Base-by-base conservation (phyloP, 2,329 filamentous ascomycete species). In the Shiraia bambusicola region DNA sequence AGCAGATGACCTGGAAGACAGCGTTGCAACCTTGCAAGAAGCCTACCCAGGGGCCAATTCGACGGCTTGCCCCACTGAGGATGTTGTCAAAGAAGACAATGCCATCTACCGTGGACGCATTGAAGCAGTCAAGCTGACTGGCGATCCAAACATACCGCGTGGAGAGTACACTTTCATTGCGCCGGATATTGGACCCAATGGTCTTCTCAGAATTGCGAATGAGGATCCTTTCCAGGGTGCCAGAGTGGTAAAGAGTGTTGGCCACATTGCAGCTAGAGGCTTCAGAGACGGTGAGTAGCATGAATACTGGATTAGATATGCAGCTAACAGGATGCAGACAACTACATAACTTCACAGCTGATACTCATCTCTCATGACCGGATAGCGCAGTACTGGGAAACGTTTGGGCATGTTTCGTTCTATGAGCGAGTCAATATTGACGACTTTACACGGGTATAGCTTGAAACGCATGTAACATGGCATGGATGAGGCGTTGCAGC, bases 61-160 rank as follows among this genome's bases (percentile, higher is more conserved):
- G 2, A 34, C 14, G 4, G 28, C 6, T 19, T 40, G 11, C 3
- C 31, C 8, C 11, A 31, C 2, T 15, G 19, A 30, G 13, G 17
- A 45, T 5, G 12, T 24, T 2, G 27, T 11, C 2, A n/a, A 12
- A 1, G 36, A 62, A 3, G 52, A 61, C 17, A 52, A 63, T 5
- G 42, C 40, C 11, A 72, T 81, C 1, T 82, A 87, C 52, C 75
- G 74, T 10, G 88, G 89, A 4, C 76, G 82, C 2, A 67, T 97
- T 3, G 83, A 91, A 65, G 92, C 87, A 0, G 83, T 96, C 60
- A 97, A 97, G 65, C 72, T 98, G 25, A 97, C 92, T 0, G 92
- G 92, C 1, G 92, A 98, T 59, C 82, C 86, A 0, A 94, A 96
- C 53, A 83, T 97, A 11, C 92, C 92, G 0, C 79, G 91, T 7